These are phyloP conservation scores for Penicillium pulvis DNA, from an alignment of 495 filamentous ascomycete species.

Conservation along the genomic window DNA sequence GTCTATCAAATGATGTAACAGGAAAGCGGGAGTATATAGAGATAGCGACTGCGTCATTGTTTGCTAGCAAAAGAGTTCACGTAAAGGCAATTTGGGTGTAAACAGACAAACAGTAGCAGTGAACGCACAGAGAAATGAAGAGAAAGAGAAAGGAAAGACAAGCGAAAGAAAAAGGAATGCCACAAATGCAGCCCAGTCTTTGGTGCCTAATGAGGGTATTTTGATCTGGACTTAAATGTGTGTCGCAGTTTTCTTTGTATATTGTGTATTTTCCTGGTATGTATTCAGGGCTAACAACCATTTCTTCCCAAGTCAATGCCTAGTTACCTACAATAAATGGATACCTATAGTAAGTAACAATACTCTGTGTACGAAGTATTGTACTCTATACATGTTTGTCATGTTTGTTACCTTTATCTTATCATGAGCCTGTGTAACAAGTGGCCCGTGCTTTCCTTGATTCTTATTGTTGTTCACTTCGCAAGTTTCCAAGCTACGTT, in stretches of 20 bases:
- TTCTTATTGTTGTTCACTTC: not conserved
- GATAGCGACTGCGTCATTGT: slow-evolving; percentile 49
- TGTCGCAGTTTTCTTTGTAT: not conserved
- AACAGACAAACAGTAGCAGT: not conserved
- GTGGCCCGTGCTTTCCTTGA: slow-evolving; percentile 6
- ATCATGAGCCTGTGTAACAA: not conserved
- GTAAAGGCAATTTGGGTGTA: not conserved
- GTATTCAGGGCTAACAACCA: not conserved
- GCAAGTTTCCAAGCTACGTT: not conserved
- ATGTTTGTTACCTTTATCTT: not conserved
- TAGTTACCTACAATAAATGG: not conserved
- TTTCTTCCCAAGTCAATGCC: not conserved
- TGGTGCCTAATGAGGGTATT: slow-evolving; percentile 25
- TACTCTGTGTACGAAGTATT: not conserved
- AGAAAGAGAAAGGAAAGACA: slow-evolving; percentile 9
- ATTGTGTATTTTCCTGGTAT: not conserved
- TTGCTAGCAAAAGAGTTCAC: slow-evolving; percentile 21
- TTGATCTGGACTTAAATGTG: slow-evolving; percentile 5
- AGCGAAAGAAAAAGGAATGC: slow-evolving; percentile 16
- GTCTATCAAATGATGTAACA: slow-evolving; percentile 36
- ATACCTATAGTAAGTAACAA: not conserved
- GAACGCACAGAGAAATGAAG: slow-evolving; percentile 1
- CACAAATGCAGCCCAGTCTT: slow-evolving; percentile 10
- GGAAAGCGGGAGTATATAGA: slow-evolving; percentile 29
- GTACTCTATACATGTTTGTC: not conserved